Evolutionary conservation across 257 asterid genomes (phyloP).

Genomic region (Plantago ovata): DNA sequence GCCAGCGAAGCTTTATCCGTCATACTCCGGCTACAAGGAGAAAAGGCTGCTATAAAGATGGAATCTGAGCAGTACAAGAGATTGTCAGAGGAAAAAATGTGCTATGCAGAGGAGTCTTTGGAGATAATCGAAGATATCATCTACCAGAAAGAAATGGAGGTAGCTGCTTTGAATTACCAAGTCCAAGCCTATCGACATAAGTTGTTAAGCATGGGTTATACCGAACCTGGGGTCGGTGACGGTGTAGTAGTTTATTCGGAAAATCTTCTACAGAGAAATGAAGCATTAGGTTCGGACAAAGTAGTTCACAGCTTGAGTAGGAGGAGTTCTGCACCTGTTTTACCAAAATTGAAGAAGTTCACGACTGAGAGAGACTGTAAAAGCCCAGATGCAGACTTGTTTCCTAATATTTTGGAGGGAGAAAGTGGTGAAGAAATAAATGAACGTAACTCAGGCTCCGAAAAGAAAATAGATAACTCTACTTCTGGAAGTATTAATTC

Average conservation of each 20-base stretch:
- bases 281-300: constrained; percentile 21
- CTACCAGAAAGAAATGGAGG: constrained; percentile 84
- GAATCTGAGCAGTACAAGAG: constrained; percentile 92
- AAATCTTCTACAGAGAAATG: constrained; percentile 45
- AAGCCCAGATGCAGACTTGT: constrained; percentile 31
- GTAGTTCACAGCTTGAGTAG: constrained; percentile 35
- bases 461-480: constrained; percentile 38
- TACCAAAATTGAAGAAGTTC: constrained; percentile 40
- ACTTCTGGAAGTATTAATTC: constrained; percentile 35
- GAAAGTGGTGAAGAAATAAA: constrained; percentile 27
- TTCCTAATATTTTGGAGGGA: constrained; percentile 36
- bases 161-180: constrained; percentile 67
- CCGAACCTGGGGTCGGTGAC: constrained; percentile 51
- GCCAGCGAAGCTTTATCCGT: constrained; percentile 81
- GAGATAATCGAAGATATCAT: constrained; percentile 77
- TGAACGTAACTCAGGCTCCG: constrained; percentile 31
- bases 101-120: constrained; percentile 78
- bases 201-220: constrained; percentile 60
- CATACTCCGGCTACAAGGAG: constrained; percentile 83
- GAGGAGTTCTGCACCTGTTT: constrained; percentile 61
- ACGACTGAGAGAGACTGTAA: constrained; percentile 32
- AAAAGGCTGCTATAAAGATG: constrained; percentile 78
- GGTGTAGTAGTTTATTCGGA: constrained; percentile 53
- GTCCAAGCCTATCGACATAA: constrained; percentile 71
- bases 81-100: constrained; percentile 78